Base-by-base conservation (phyloP, 345 rosid species). In the Noccaea caerulescens region DNA sequence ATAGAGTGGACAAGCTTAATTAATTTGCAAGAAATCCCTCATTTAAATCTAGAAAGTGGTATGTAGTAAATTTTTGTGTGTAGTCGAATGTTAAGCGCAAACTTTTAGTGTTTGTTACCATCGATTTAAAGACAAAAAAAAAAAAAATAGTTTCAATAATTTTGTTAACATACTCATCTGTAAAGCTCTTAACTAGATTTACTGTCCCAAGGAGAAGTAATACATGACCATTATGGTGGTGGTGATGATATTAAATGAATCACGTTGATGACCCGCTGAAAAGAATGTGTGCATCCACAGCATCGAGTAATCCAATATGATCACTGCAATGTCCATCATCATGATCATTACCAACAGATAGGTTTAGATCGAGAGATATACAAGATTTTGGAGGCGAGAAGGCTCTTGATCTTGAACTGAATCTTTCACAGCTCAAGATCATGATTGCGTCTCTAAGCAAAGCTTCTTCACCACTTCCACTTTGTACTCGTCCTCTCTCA, bases 391-490 rank as follows among this genome's bases (percentile, higher is more conserved):
- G 46, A 53, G 88, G 88, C n/a, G 84, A 88, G 44, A 80, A 80
- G 2, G 78, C 82, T 72, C 88, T 81, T 43, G 92, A 82, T 72
- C 83, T 88, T 7, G 87, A 85, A 45, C 83, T 86, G 57, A 81
- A 79, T 79, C 87, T 87, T 73, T 83, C 86, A 42, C 90, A 84
- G 73, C 93, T 86, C 77, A 88, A 77, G 72, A 91, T 85, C 36
- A 87, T 56, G 10, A 91, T 81, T 2, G 90, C 89, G 53, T 91
- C 97, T 10, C 76, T 50, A 3, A 88, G 75, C 13, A 69, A 68
- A 44, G 83, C 82, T 67, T 84, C 91, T 58, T 78, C 80, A 12
- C 82, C 86, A 20, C 18, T 63, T 7, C 25, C 32, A 46, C 77
- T 87, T 7, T n/a, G 63, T 14, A 89, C 25, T 71, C 67, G 80